Base-by-base conservation (phyloP, 2,329 filamentous ascomycete species). In the Phoma herbarum region DNA sequence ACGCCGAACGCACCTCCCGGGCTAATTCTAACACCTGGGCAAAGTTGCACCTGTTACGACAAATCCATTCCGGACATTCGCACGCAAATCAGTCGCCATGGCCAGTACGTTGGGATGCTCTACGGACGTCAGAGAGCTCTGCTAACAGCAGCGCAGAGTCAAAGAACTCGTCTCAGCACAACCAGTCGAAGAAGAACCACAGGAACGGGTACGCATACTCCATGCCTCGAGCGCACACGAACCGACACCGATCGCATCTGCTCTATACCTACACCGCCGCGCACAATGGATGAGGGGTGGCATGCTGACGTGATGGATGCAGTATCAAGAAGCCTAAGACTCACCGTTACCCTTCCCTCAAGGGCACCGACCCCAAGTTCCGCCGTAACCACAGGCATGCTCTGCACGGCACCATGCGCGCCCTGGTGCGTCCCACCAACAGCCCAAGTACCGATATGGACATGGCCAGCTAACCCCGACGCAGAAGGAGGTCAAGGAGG, bases 271-370 rank as follows among this genome's bases (percentile, higher is more conserved):
- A 31, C 14, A 46, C 26, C 29, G 39, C 45, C 20, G 41, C 54
- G 31, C 52, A 56, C n/a, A 18, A 8, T 26, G 22, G 39, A 50
- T 54, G 46, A 46, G 35, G 51, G 53, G 61, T 50, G 52, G 35
- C 42, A 49, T 50, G 58, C 68, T 73, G 60, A 74, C 54, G 50
- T 59, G 55, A 48, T 52, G 62, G 52, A 57, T 59, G 45, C 81
- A 97, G 94, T 85, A 99, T 99, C 89, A 98, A 98, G 91, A 98
- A 97, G 91, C 95, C 95, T 71, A 97, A 97, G 89, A 98, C 95
- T 80, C 89, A 93, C 84, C 89, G 95, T 86, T 99, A 99, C 86
- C 95, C 95, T 71, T 98, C 94, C 75, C 90, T 99, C 79, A 97
- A 97, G 82, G 95, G 95, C 78, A 95, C 92, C 82, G 95, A 99